Base-by-base conservation (phyloP, 768 basidiomycete genomes). In the Leccinellum luteum region DNA sequence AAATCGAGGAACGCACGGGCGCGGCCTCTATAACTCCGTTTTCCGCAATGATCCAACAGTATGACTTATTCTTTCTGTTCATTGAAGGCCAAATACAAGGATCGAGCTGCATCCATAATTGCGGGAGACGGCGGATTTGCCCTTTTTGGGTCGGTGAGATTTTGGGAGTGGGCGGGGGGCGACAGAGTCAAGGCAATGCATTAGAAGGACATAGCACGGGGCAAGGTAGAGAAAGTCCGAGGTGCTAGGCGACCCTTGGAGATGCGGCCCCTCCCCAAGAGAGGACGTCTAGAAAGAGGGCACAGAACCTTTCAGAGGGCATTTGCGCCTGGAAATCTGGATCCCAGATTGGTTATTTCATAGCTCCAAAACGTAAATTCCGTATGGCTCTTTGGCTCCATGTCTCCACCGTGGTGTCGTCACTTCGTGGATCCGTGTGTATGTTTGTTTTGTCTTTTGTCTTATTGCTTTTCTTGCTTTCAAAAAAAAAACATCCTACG, bases 1-100 rank as follows among this genome's bases (percentile, higher is more conserved):
- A 7, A 49, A 49, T 49, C 25, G 25, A 49, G 48, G 30, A 28
- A 55, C 53, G 56, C 35, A 54, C 48, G 32, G 34, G 61, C 59
- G 64, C 61, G 61, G 64, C 48, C 30, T 60, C 54, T 35, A 30
- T 27, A 57, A 53, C 57, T 50, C 55, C 57, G 56, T 63, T 48
- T 54, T 51, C 45, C 56, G 52, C 17, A 55, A 19, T 19, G 19
- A 1, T 44, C 21, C 7, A 23, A 47, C 31, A 53, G 41, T 51
- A 49, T 53, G 21, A 25, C 23, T n/a, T 27, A 23, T 51, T 51
- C 51, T 54, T 55, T 54, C 54, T 55, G 56, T 66, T 51, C 45
- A 44, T 43, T 47, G 23, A 45, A 41, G 53, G 34, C 38, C 47
- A 54, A 66, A 63, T 55, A 54, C 56, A 66, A 64, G 60, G 31